Evolutionary conservation across 192 early-diverging fungal species (phyloP).

Genomic region (Backusella westeae): DNA sequence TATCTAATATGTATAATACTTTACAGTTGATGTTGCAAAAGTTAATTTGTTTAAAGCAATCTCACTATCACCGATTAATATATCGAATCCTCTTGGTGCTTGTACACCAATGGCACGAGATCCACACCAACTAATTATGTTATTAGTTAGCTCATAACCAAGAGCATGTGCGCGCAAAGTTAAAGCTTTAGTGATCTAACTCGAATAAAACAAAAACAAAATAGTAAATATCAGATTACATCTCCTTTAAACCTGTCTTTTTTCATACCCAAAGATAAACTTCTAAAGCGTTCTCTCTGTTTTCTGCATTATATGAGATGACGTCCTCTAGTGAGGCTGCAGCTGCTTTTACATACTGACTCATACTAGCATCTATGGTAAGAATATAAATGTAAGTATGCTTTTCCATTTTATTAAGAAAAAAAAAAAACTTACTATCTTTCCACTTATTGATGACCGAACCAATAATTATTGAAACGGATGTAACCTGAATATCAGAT

Average conservation of each 20-base stretch:
- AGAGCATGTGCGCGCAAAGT: slow-evolving; percentile 48
- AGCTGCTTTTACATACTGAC: slow-evolving; percentile 19
- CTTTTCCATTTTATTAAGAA: slow-evolving; percentile 7
- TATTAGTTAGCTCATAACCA: slow-evolving; percentile 52
- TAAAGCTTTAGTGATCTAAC: slow-evolving; percentile 64
- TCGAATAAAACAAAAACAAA: background rate
- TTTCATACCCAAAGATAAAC: slow-evolving; percentile 25
- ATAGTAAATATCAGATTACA: background rate
- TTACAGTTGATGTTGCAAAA: slow-evolving; percentile 63
- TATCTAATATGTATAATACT: background rate
- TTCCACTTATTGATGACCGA: slow-evolving; percentile 37
- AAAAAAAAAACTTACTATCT: slow-evolving; percentile 28
- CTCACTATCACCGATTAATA: slow-evolving; percentile 71
- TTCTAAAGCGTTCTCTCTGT: slow-evolving; percentile 13
- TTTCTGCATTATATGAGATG: background rate
- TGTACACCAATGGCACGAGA: slow-evolving; percentile 37
- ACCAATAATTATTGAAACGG: slow-evolving; percentile 14
- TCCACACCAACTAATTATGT: slow-evolving; percentile 53
- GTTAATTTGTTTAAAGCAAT: slow-evolving; percentile 69
- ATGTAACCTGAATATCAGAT: slow-evolving; percentile 11
- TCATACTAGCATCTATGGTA: slow-evolving; percentile 27
- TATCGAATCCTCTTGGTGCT: slow-evolving; percentile 68
- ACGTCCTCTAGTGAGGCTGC: background rate
- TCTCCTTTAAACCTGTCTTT: background rate
- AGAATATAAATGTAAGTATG: background rate